phyloP scores from a whole-genome alignment of 805 yeast genomes.

The Priceomyces fermenticarens region DNA sequence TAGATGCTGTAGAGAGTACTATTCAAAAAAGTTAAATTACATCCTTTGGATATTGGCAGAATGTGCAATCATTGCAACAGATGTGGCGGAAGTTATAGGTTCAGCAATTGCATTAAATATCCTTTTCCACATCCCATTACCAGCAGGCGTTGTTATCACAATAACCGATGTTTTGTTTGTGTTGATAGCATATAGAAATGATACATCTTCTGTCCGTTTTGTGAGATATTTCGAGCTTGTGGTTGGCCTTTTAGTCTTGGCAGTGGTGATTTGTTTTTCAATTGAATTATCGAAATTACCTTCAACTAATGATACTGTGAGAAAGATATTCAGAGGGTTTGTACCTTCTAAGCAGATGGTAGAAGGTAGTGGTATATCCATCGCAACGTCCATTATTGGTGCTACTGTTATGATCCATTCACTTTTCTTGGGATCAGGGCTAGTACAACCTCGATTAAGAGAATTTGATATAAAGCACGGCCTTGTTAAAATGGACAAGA shows the following conservation, averaged over 20 bases:
- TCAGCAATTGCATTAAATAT: conserved; percentile 50
- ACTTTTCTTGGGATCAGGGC: conserved; percentile 46
- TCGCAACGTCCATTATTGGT: conserved; percentile 48
- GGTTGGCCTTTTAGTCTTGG: conserved; percentile 41
- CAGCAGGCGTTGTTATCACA: conserved; percentile 49
- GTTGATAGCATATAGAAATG: conserved; percentile 45
- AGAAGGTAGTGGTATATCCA: conserved; percentile 40
- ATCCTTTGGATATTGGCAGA: conserved; percentile 43
- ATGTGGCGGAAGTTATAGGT: conserved; percentile 53
- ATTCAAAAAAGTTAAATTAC: conserved; percentile 39
- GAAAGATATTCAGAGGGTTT: conserved; percentile 42
- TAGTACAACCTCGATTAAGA: conserved; percentile 47
- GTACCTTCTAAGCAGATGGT: conserved; percentile 43
- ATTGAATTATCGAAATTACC: conserved; percentile 40
- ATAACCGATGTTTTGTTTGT: conserved; percentile 45
- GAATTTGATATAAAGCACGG: conserved; percentile 43
- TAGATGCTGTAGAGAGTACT: conserved; percentile 37
- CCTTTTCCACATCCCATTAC: conserved; percentile 40
- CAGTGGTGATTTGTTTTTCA: conserved; percentile 44
- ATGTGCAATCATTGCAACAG: conserved; percentile 49
- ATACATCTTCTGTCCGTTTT: conserved; percentile 34
- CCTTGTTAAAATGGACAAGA: conserved; percentile 20
- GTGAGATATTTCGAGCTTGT: conserved; percentile 38
- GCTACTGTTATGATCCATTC: conserved; percentile 54
- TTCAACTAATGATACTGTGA: conserved; percentile 18